A percentile compares a stretch with the other conserved stretches of the same genome.
These are phyloP conservation scores for Candida dajiaensis DNA, from an alignment of 805 yeast genomes.

Conservation along the genomic window DNA sequence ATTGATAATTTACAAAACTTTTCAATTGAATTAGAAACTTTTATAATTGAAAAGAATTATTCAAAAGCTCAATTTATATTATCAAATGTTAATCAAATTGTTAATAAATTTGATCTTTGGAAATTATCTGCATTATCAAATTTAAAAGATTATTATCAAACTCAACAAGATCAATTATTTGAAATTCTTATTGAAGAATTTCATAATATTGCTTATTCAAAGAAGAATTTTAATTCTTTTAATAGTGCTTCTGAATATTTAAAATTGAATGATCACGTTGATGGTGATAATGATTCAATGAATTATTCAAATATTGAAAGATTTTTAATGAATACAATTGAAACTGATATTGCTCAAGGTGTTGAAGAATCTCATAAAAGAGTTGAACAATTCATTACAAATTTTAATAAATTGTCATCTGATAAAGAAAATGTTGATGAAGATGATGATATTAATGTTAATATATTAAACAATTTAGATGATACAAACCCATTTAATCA, in stretches of 20 bases:
- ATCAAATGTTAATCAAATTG: conserved; percentile 36
- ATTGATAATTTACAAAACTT: conserved; percentile 54
- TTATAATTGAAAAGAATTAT: conserved; percentile 66
- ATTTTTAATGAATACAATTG: conserved; percentile 49
- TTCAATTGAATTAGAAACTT: conserved; percentile 59
- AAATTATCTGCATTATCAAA: conserved; percentile 47
- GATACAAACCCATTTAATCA: conserved; percentile 47
- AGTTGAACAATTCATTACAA: conserved; percentile 29
- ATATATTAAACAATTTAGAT: conserved; percentile 26
- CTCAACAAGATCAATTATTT: conserved; percentile 55
- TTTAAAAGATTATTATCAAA: conserved; percentile 44
- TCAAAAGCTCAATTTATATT: conserved; percentile 57
- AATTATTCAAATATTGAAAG: conserved; percentile 43
- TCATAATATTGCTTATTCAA: conserved; percentile 60
- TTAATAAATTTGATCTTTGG: conserved; percentile 52
- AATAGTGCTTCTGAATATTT: conserved; percentile 22
- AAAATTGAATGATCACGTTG: conserved; percentile 9
- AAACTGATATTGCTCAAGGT: conserved; percentile 48
- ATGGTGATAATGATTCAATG: conserved; percentile 11
- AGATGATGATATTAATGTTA: conserved; percentile 19
- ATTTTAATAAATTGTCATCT: conserved; percentile 16
- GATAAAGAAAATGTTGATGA: conserved; percentile 21
- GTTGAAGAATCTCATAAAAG: conserved; percentile 33
- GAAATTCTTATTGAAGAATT: conserved; percentile 75
- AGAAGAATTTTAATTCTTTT: conserved; percentile 24